Evolutionary conservation across 1,284 basidiomycete species (phyloP).

Genomic region (Ustilago nuda): DNA sequence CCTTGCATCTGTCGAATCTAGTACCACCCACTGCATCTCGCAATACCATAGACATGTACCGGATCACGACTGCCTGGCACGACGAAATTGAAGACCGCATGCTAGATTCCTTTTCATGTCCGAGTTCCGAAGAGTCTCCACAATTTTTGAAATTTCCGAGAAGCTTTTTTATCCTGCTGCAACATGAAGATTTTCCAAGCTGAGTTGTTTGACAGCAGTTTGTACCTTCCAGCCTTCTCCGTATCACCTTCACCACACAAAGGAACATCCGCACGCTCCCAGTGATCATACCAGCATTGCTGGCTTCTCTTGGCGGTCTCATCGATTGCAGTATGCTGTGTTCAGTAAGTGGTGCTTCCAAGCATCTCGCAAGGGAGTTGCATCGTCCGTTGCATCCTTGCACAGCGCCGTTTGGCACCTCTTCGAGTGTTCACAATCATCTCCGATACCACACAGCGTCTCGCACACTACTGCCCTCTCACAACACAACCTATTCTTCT

Average conservation of each 20-base stretch:
- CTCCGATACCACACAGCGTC: not conserved
- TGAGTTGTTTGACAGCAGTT: slow-evolving; percentile 17
- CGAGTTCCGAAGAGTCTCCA: slow-evolving; percentile 18
- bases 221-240: not conserved
- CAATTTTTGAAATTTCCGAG: slow-evolving; percentile 2
- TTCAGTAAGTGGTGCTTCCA: slow-evolving; percentile 18
- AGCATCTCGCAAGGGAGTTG: slow-evolving; percentile 14
- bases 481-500: not conserved
- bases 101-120: not conserved
- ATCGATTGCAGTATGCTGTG: slow-evolving; percentile 22
- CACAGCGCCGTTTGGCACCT: not conserved
- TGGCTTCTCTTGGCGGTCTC: not conserved
- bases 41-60: slow-evolving; percentile 7
- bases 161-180: slow-evolving; percentile 6
- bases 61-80: not conserved
- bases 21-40: not conserved
- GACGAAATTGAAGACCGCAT: not conserved
- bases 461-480: not conserved
- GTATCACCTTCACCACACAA: not conserved
- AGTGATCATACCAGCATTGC: not conserved
- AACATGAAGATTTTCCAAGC: not conserved
- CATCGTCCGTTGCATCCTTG: not conserved
- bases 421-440: not conserved
- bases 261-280: not conserved
- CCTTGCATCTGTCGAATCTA: not conserved